Base-by-base conservation (phyloP, 2,329 filamentous ascomycete species). In the Ophiostoma montium region DNA sequence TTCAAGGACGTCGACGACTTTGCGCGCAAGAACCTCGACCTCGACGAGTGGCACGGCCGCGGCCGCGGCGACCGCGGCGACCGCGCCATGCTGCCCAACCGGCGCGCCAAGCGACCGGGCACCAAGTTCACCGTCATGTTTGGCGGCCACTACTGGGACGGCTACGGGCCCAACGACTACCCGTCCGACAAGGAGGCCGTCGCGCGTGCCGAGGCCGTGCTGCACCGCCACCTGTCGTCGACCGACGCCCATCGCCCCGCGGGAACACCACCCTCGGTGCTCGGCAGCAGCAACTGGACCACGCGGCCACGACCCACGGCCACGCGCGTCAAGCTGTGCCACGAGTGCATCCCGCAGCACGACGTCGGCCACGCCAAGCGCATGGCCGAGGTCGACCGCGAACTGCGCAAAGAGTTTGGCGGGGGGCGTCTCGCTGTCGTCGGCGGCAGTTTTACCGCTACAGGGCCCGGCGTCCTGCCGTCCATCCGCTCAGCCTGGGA, bases 111-210 rank as follows among this genome's bases (percentile, higher is more conserved):
- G 10, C 31, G 31, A 19, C 19, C 31, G 0, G 87, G 86, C 21
- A 94, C 87, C 13, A 95, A 94, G 63, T 66, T 96, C 48, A 95
- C 90, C 15, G 85, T 96, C 57, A 94, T 98, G 80, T 70, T 98
- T 50, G 92, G 92, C 52, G 92, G 92, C 1, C 88, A 95, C 66
- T 87, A 86, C 75, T 96, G 86, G 86, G 74, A 87, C 61, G 74
- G 69, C 51, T 57, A 55, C 42, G 58, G 53, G 2, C 47, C 57
- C 1, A 47, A 51, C 10, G 66, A 69, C 35, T 77, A 76, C 50
- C 88, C 87, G 0, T 68, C 74, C 46, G 72, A 80, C 53, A 70
- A 80, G 13, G 74, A 84, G 55, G 87, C 79, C 15, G 67, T 84
- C 23, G 61, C 65, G 6, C 83, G 90, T 74, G 87, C 89, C 32